These are phyloP conservation scores for Salix caprea DNA, from an alignment of 345 rosid genomes.

Conservation along the genomic window DNA sequence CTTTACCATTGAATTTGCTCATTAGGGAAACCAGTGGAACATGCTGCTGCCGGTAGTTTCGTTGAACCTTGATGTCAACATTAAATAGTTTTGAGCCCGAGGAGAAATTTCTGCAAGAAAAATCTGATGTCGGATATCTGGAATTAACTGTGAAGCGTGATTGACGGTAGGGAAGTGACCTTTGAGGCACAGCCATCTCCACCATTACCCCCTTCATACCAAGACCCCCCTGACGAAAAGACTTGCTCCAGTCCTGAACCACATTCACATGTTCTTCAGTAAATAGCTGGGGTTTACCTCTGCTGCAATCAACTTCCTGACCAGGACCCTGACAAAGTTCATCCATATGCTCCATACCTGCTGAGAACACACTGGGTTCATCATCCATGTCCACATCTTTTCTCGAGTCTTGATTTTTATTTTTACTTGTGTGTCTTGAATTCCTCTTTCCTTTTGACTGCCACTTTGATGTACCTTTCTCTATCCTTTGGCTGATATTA, in stretches of 20 bases:
- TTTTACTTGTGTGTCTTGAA: constrained; percentile 66
- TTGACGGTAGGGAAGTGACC: constrained; percentile 52
- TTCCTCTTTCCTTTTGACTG: constrained; percentile 93
- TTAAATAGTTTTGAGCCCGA: constrained; percentile 48
- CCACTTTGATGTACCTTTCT: constrained; percentile 79
- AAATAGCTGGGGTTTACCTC: constrained; percentile 19
- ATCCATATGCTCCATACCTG: constrained; percentile 30
- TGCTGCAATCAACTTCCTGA: constrained; percentile 34
- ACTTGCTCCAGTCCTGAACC: constrained; percentile 34
- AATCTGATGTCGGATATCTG: constrained; percentile 41
- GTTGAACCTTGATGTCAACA: constrained; percentile 71
- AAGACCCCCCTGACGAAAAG: constrained; percentile 27
- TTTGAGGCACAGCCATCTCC: constrained; percentile 47
- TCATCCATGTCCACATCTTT: constrained; percentile 44
- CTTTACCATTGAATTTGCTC: constrained; percentile 77
- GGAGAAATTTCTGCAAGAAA: constrained; percentile 32
- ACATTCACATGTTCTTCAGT: constrained; percentile 30
- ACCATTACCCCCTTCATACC: constrained; percentile 27
- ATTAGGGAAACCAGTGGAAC: constrained; percentile 87
- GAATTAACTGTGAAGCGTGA: constrained; percentile 49
- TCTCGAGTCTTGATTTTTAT: constrained; percentile 49
- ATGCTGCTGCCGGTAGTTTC: constrained; percentile 54
- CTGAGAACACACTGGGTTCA: constrained; percentile 32
- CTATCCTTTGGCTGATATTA: constrained; percentile 47
- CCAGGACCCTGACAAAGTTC: constrained; percentile 31